Evolutionary conservation across 768 basidiomycete genomes (phyloP).

Genomic region (Phylloporus arenicola): DNA sequence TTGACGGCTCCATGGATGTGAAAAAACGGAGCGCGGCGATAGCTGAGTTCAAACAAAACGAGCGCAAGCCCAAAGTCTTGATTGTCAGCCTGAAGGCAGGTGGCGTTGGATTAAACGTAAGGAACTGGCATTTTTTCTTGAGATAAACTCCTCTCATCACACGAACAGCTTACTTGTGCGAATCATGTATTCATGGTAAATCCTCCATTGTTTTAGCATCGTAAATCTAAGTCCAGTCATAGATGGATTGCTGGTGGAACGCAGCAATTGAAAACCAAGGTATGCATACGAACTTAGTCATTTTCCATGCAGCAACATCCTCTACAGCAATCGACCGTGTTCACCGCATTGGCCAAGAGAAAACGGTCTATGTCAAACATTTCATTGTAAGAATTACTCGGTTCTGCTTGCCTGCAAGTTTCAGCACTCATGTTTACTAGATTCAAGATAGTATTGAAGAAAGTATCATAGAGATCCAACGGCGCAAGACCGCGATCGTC

Average conservation of each 20-base stretch:
- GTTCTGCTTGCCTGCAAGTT: not conserved
- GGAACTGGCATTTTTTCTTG: slow-evolving; percentile 15
- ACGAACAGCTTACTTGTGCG: slow-evolving; percentile 60
- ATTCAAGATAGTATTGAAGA: slow-evolving; percentile 72
- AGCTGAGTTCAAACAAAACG: slow-evolving; percentile 66
- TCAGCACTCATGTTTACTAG: slow-evolving; percentile 31
- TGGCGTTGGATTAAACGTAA: slow-evolving; percentile 83
- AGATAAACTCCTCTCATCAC: not conserved
- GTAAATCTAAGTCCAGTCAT: slow-evolving; percentile 4
- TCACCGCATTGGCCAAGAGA: slow-evolving; percentile 80
- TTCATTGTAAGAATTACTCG: slow-evolving; percentile 57
- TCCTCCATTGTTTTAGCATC: not conserved
- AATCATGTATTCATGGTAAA: slow-evolving; percentile 84
- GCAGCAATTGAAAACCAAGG: slow-evolving; percentile 79
- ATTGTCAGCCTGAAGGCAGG: slow-evolving; percentile 85
- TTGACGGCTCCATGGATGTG: slow-evolving; percentile 91
- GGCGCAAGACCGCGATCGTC: slow-evolving; percentile 81
- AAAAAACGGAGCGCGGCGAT: slow-evolving; percentile 74
- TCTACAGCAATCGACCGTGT: slow-evolving; percentile 79
- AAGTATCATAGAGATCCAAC: slow-evolving; percentile 76
- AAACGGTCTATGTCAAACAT: slow-evolving; percentile 77
- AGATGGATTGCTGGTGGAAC: slow-evolving; percentile 97
- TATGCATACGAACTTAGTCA: slow-evolving; percentile 14
- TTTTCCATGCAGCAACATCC: slow-evolving; percentile 3
- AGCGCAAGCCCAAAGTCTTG: slow-evolving; percentile 67